phyloP scores from a whole-genome alignment of 2,329 filamentous ascomycete genomes.

The Lachnellula arida region DNA sequence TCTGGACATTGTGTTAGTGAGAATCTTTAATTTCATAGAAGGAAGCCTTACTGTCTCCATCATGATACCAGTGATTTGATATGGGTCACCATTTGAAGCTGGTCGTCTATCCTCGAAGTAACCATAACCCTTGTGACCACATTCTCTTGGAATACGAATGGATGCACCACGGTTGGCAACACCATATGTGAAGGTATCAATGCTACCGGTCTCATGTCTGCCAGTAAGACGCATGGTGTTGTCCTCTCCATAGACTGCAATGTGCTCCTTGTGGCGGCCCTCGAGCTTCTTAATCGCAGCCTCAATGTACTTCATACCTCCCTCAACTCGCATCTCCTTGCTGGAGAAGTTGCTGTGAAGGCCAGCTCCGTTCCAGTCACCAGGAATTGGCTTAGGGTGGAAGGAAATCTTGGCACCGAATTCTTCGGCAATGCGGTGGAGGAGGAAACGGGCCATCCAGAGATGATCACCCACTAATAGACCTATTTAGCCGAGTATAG shows the following conservation, averaged over 20 bases:
- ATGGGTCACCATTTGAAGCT: constrained; percentile 83
- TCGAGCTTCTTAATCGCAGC: constrained; percentile 78
- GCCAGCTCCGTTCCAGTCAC: constrained; percentile 96
- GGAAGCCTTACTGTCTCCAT: constrained; percentile 33
- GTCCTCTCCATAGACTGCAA: constrained; percentile 90
- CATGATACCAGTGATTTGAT: constrained; percentile 53
- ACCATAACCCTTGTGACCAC: constrained; percentile 81
- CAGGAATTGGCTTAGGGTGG: constrained; percentile 90
- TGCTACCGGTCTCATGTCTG: constrained; percentile 86
- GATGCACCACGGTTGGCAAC: constrained; percentile 91
- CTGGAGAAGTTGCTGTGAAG: constrained; percentile 93
- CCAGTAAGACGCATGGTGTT: constrained; percentile 94
- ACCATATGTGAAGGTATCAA: constrained; percentile 90
- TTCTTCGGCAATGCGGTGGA: constrained; percentile 89
- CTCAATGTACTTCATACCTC: constrained; percentile 95
- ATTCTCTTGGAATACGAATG: constrained; percentile 85
- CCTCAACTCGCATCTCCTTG: constrained; percentile 80
- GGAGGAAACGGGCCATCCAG: constrained; percentile 87
- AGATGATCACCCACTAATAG: constrained; percentile 84
- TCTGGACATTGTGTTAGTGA: constrained; percentile 22
- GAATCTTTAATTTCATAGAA: background rate
- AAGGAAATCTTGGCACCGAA: constrained; percentile 95
- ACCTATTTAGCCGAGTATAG: constrained; percentile 22
- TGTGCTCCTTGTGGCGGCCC: constrained; percentile 74
- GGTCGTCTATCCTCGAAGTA: constrained; percentile 88